Conservation (phyloP, 2,329 filamentous ascomycete genomes). For the Rhexocercosporidium sp. region DNA sequence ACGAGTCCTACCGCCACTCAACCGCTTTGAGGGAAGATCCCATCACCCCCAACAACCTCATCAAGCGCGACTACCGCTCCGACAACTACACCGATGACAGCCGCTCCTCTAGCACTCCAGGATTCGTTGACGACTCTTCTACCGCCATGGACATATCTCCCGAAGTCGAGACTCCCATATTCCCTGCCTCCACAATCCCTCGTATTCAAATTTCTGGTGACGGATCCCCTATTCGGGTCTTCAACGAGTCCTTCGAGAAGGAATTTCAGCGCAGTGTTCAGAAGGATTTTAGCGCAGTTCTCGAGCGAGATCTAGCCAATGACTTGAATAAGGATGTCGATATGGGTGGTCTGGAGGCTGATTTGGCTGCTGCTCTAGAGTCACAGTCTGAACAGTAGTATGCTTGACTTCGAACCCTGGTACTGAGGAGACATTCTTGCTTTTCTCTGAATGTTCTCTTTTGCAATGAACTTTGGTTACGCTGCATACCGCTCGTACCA, state of each 20-base stretch:
- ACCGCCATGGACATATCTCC: neutral
- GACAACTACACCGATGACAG: neutral
- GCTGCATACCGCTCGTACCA: no score
- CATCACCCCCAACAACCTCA: neutral
- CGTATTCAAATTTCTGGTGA: neutral
- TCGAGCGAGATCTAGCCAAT: neutral
- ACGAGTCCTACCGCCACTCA: conserved; percentile 1
- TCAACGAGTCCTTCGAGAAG: neutral
- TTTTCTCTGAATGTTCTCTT: no score
- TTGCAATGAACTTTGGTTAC: no score
- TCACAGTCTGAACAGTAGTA: neutral
- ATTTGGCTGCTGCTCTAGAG: neutral
- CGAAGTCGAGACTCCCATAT: neutral
- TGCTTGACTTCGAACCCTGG: no score
- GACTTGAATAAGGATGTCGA: neutral
- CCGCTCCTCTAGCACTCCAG: neutral
- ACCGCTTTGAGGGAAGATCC: neutral
- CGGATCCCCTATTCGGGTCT: neutral
- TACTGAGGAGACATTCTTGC: no score
- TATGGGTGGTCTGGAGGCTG: neutral
- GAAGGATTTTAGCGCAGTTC: neutral
- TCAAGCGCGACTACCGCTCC: neutral
- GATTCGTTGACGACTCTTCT: neutral
- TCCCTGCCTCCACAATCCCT: neutral
- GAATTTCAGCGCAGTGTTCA: neutral